Base-by-base conservation (phyloP, 768 basidiomycete genomes). In the Daedaleopsis sinensis region DNA sequence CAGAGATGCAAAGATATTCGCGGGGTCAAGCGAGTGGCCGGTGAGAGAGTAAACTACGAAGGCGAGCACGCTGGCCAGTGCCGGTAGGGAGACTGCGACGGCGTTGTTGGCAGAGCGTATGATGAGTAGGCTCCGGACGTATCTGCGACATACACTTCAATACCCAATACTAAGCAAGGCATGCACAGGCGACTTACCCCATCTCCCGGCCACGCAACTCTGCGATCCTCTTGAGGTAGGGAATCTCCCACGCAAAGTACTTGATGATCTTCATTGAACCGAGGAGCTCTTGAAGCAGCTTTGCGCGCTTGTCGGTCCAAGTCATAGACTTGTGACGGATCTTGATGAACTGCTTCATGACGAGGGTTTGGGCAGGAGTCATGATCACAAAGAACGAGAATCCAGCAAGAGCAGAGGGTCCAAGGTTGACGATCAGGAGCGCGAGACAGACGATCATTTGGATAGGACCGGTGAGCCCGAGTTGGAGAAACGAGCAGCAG, bases 221-320 rank as follows among this genome's bases (percentile, higher is more conserved):
- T 35, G 82, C 80, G 27, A 97, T 82, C 48, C 89, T 85, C 16
- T 84, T 77, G 23, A 96, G 79, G 73, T 93, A 96, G 0, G 95
- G 92, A 1, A 74, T 68, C 68, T 94, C 93, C 93, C 93, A 95
- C 6, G 90, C 87, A 73, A 96, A 96, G 72, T 89, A 88, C 73
- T 97, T 97, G 81, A 97, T 91, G 62, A 96, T 84, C 65, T 92
- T 89, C 85, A 97, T 95, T 1, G 92, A 91, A 15, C 88, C 87
- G 0, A 97, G 76, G 1, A 98, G 80, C 71, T 98, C 96, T 71
- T 96, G 94, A 12, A 97, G 81, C 5, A 95, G 76, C 69, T 93
- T 94, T 15, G 91, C 90, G 11, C 96, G 85, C 70, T 90, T 91
- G 70, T 98, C 96, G 6, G 90, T 97, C 90, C 90, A 96, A 0